Evolutionary conservation across 805 yeast genomes (phyloP).

Genomic region (Candida oleophila): DNA sequence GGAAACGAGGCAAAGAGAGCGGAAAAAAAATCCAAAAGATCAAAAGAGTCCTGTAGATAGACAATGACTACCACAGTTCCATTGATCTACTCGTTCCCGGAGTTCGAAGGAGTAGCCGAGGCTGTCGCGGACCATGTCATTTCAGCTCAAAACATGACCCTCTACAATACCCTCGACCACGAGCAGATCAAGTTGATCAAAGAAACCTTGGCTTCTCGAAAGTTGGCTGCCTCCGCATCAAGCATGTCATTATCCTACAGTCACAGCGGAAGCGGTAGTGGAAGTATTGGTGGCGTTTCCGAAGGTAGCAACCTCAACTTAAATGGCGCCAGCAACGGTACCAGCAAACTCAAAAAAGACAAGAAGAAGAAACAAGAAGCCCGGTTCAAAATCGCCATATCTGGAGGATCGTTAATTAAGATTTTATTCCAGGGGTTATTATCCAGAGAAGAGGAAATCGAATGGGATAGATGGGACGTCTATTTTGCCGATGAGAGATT

Average conservation of each 20-base stretch:
- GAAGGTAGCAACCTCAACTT: slow-evolving; percentile 11
- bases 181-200: slow-evolving; percentile 30
- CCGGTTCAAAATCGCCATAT: slow-evolving; percentile 84
- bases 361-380: slow-evolving; percentile 57
- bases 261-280: slow-evolving; percentile 1
- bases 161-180: slow-evolving; percentile 44
- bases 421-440: slow-evolving; percentile 86
- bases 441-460: slow-evolving; percentile 64
- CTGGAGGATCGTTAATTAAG: slow-evolving; percentile 89
- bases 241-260: slow-evolving; percentile 2
- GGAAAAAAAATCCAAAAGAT: not conserved
- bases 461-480: slow-evolving; percentile 94
- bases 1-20: too few relatives aligned
- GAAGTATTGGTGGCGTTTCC: slow-evolving; percentile 4
- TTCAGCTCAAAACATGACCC: slow-evolving; percentile 77
- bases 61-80: slow-evolving; percentile 92
- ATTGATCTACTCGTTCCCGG: slow-evolving; percentile 87
- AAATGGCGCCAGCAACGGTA: slow-evolving; percentile 7
- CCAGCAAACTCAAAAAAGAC: slow-evolving; percentile 33
- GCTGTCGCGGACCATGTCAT: slow-evolving; percentile 96
- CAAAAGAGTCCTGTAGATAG: not conserved
- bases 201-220: slow-evolving; percentile 17
- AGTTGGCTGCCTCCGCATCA: slow-evolving; percentile 3
- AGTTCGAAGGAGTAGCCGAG: slow-evolving; percentile 85
- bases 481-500: slow-evolving; percentile 96